Conservation (phyloP, 2,329 filamentous ascomycete species). For the Colletotrichum higginsianum region DNA sequence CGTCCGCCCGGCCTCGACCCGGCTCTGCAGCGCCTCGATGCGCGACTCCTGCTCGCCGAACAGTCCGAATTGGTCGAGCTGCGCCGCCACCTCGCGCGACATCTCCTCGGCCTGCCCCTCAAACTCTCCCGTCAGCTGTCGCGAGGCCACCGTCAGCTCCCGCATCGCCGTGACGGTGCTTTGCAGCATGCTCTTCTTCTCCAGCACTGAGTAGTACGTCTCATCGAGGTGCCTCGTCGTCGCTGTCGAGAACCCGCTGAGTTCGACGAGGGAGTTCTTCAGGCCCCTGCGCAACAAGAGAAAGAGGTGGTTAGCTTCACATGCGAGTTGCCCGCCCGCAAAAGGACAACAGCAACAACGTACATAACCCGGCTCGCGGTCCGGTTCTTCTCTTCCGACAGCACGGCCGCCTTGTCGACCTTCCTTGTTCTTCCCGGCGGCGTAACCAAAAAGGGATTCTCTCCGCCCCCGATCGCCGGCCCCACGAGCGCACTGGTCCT, state of each 20-base stretch:
- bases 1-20: constrained; percentile 72
- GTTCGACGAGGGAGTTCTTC: constrained; percentile 65
- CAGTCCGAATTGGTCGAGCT: constrained; percentile 72
- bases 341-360: constrained; percentile 42
- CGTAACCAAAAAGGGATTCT: constrained; percentile 14
- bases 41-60: constrained; percentile 77
- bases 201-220: constrained; percentile 80
- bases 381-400: constrained; percentile 59
- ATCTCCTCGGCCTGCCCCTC: constrained; percentile 71
- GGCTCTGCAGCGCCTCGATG: constrained; percentile 73
- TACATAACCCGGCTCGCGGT: constrained; percentile 59
- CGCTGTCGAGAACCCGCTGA: constrained; percentile 72
- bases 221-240: constrained; percentile 79
- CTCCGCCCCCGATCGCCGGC: constrained; percentile 45
- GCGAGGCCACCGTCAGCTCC: constrained; percentile 75
- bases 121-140: constrained; percentile 72
- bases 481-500: constrained; percentile 56
- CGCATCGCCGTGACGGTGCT: constrained; percentile 75
- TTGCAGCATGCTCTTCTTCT: constrained; percentile 76
- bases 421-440: constrained; percentile 42
- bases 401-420: constrained; percentile 55
- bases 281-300: constrained; percentile 59
- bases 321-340: neutral
- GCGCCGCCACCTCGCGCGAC: constrained; percentile 71
- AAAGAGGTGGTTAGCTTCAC: constrained; percentile 8